These are phyloP conservation scores for Craspedostauros australis DNA, from an alignment of 108 stramenopile species.

Conservation along the genomic window DNA sequence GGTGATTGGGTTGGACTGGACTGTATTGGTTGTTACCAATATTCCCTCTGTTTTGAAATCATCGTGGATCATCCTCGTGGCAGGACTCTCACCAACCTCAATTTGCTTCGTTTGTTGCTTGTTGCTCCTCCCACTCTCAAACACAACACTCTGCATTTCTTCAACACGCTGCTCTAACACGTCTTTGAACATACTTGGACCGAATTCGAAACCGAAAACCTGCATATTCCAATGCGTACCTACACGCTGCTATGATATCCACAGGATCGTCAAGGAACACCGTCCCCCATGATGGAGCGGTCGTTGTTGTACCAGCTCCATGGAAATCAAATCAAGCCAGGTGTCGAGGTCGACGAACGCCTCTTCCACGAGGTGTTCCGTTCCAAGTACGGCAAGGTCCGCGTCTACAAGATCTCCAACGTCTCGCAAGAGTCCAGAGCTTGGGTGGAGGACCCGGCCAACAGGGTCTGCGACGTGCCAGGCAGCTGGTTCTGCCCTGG, in stretches of 20 bases:
- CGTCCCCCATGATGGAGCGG: conserved; percentile 87
- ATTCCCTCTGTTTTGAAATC: too few relatives aligned
- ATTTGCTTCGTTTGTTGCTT: conserved; percentile 2
- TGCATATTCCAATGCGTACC: too few relatives aligned
- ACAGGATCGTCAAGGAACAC: conserved; percentile 82
- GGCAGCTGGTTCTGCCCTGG: conserved; percentile 91
- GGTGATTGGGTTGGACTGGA: not conserved
- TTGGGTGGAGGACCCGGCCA: conserved; percentile 67
- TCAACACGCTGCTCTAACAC: too few relatives aligned
- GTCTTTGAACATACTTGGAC: too few relatives aligned
- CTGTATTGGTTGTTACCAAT: too few relatives aligned
- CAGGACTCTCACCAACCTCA: too few relatives aligned
- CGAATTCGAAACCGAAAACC: too few relatives aligned
- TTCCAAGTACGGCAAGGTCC: conserved; percentile 96
- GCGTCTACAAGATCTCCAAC: conserved; percentile 89
- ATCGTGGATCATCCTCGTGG: too few relatives aligned
- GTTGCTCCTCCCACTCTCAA: not conserved
- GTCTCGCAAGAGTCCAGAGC: conserved; percentile 73
- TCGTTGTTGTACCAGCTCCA: conserved; percentile 91
- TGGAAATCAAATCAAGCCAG: conserved; percentile 68
- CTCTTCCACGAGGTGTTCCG: conserved; percentile 87
- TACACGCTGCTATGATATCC: too few relatives aligned
- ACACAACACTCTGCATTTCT: too few relatives aligned
- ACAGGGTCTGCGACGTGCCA: conserved; percentile 71
- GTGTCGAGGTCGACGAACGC: conserved; percentile 62